Evolutionary conservation across 2,329 filamentous ascomycete species (phyloP), one percentile per base, ranked within the genome.

Genomic region (Cyphellophora attinorum): DNA sequence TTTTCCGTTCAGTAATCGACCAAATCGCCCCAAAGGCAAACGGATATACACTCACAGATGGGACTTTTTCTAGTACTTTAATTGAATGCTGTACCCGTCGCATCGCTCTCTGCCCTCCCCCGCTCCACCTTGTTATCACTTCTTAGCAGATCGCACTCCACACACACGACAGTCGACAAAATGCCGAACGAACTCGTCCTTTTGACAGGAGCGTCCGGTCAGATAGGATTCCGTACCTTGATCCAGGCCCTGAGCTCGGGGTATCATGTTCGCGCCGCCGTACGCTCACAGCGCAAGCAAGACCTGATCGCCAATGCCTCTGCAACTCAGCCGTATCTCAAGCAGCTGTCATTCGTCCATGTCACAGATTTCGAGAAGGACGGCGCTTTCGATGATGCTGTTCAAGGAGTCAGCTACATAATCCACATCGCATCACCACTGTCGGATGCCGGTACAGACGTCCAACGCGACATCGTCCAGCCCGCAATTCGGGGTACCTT

Each of bases 341-440:
- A 70, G 37, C 71, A 73, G 51, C 63, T 82, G 14, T 70, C 70
- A 36, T 81, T 78, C 50, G 66, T 61, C 19, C 70, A 89, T 39
- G 81, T 93, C 11, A 68, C 76, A 31, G 81, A 93, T 45, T 77
- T 93, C 43, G 77, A 79, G 0, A 53, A 74, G 41, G 68, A 76
- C n/a, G 73, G 72, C n/a, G 81, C 80, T 16, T 93, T 91, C 47
- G 72, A 81, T 38, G 57, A 71, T 54, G 74, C 70, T 6, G 67
- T 78, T 27, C 61, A 73, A 43, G 61, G 52, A 3, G 57, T 60
- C 25, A 51, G 51, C 11, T 60, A 57, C 43, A 52, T 67, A 31
- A 46, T 60, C 51, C 58, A 50, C 40, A 30, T 50, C 23, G 53
- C 46, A 17, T 48, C 11, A 29, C 30, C 15, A 25, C 19, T 4